phyloP scores from a whole-genome alignment of 495 filamentous ascomycete genomes.

The Neurospora intermedia region DNA sequence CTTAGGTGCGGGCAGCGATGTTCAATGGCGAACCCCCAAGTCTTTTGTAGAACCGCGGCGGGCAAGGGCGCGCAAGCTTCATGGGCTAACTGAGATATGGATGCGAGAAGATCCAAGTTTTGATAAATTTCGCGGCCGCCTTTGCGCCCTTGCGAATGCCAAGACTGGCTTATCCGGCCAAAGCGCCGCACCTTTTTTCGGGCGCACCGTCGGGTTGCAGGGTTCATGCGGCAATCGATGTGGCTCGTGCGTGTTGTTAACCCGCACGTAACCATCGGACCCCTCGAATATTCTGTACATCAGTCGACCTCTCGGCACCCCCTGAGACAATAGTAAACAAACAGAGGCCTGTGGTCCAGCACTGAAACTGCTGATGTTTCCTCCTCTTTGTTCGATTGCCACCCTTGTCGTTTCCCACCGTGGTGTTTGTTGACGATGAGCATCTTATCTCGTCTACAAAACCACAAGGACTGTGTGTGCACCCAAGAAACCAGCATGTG shows the following conservation, averaged over 20 bases:
- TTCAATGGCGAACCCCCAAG: not conserved
- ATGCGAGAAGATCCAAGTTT: not conserved
- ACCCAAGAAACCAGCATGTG: not conserved
- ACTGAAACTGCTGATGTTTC: not conserved
- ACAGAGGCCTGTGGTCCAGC: not conserved
- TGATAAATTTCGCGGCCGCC: not conserved
- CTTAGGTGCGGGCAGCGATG: conserved; percentile 9
- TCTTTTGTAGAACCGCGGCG: not conserved
- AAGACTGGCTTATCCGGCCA: not conserved
- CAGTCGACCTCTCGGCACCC: not conserved
- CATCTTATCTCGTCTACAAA: not conserved
- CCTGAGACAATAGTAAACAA: not conserved
- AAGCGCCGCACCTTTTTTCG: not conserved
- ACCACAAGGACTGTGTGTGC: not conserved
- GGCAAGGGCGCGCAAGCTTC: not conserved
- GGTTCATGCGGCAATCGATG: not conserved
- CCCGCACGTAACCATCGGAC: not conserved
- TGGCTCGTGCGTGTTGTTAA: not conserved
- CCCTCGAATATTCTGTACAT: not conserved
- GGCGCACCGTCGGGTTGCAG: not conserved
- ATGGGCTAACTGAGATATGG: not conserved
- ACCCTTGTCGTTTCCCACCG: not conserved
- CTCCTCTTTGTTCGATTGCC: not conserved
- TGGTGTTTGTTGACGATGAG: not conserved
- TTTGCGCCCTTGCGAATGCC: not conserved